Conservation (phyloP, 163 green algal genomes). For the Picocystis sp. region DNA sequence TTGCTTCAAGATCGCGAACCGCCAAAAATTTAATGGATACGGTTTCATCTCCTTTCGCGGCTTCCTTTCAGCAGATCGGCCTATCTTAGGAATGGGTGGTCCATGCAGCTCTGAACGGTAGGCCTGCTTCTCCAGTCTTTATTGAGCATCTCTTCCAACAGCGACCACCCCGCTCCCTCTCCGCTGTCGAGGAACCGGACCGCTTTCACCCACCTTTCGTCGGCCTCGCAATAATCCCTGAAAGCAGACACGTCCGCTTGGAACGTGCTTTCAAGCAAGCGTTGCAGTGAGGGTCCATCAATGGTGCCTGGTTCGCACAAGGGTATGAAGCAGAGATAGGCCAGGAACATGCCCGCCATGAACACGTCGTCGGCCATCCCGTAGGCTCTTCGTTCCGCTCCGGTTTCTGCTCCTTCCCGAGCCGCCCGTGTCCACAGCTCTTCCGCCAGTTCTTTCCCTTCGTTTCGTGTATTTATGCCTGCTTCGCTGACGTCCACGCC, state of each 20-base stretch:
- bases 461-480: neutral
- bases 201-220: slow-evolving; percentile 29
- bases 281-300: slow-evolving; percentile 30
- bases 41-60: slow-evolving; percentile 9
- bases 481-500: slow-evolving; percentile 21
- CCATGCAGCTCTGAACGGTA: slow-evolving; percentile 9
- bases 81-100: too few relatives aligned
- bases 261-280: slow-evolving; percentile 34
- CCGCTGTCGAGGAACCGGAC: slow-evolving; percentile 28
- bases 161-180: slow-evolving; percentile 25
- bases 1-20: slow-evolving; percentile 54
- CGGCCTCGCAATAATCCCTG: slow-evolving; percentile 34
- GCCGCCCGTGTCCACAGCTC: slow-evolving; percentile 27
- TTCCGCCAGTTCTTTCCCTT: slow-evolving; percentile 14
- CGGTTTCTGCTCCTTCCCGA: slow-evolving; percentile 19
- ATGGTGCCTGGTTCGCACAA: slow-evolving; percentile 30
- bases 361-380: slow-evolving; percentile 40
- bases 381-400: slow-evolving; percentile 25
- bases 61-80: neutral
- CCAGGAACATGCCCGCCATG: slow-evolving; percentile 29
- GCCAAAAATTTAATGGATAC: slow-evolving; percentile 36
- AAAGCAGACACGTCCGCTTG: slow-evolving; percentile 22
- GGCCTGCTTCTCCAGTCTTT: slow-evolving; percentile 29
- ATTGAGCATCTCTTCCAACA: slow-evolving; percentile 34
- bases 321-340: slow-evolving; percentile 33